Evolutionary conservation across 202 grass and related monocot genomes (phyloP), one percentile per base, ranked within the genome.

Genomic region (Zoysia matrella): DNA sequence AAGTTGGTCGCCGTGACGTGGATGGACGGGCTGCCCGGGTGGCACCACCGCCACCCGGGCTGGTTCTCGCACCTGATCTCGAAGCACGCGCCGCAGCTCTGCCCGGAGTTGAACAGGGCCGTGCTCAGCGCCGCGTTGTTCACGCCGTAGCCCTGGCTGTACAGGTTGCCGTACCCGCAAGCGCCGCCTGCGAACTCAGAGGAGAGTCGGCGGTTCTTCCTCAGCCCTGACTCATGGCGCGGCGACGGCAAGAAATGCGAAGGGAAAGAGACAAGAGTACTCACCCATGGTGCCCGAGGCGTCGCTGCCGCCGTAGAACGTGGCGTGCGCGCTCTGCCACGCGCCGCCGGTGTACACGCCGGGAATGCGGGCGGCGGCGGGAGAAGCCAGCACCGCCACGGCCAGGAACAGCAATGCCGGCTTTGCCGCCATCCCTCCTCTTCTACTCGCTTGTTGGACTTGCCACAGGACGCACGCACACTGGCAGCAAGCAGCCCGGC

Each of bases 61-160:
- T 22, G 22, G 22, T 22, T 22, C 22, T 22, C 22, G 22, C 22
- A 22, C 22, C 22, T 22, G 22, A 22, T 22, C 89, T 97, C 89
- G 80, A 92, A 97, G 89, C 94, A 97, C 3, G 91, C 84, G 2
- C 91, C 94, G 69, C 94, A 97, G 67, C 86, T 77, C 58, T 48
- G 61, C 11, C 91, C 94, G 0, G 48, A 5, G 83, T 92, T 92
- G 91, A 97, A 97, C 58, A 97, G 80, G 78, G 87, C 91, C 83
- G 94, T 97, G 91, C 94, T 97, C 87, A 97, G 89, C 66, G 94
- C 94, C 47, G 91, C 85, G 69, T 90, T 97, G 82, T 94, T 88
- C 80, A 97, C 83, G 6, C 94, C 91, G 65, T 97, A 97, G 0
- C 94, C 94, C 71, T 97, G 87, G 71, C 82, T 79, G 72, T 94